Evolutionary conservation across 257 asterid species (phyloP).

Genomic region (Lithospermum erythrorhizon): DNA sequence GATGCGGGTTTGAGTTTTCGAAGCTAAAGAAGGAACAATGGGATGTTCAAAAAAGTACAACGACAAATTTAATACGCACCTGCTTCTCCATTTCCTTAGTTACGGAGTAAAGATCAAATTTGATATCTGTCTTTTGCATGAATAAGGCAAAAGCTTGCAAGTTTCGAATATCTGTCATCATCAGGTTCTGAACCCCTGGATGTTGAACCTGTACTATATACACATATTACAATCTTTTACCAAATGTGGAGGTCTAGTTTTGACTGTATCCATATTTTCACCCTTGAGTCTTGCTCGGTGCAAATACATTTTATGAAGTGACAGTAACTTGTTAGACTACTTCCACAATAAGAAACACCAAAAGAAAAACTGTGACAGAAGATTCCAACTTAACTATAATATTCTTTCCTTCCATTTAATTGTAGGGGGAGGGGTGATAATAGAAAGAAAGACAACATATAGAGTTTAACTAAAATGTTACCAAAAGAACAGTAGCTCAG

Average conservation of each 20-base stretch:
- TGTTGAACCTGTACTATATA: conserved; percentile 66
- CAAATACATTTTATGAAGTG: conserved; percentile 38
- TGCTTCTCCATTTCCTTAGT: conserved; percentile 99
- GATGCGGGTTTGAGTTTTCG: neutral
- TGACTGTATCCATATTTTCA: conserved; percentile 40
- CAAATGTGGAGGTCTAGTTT: conserved; percentile 6
- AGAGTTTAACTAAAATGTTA: too few species aligned
- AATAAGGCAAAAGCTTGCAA: conserved; percentile 91
- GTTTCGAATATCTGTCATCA: conserved; percentile 99
- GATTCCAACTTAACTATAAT: neutral
- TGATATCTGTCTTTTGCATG: conserved; percentile 94
- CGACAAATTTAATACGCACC: conserved; percentile 27
- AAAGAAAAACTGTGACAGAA: neutral
- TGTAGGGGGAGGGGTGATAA: neutral
- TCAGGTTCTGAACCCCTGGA: conserved; percentile 84
- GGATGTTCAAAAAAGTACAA: conserved; percentile 4
- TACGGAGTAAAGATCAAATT: conserved; percentile 87
- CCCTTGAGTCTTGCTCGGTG: conserved; percentile 85
- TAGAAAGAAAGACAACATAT: neutral
- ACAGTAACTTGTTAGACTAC: neutral
- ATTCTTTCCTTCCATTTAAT: neutral
- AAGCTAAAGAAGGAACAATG: neutral
- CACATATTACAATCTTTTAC: conserved; percentile 13
- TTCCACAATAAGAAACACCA: neutral
- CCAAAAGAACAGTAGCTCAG: too few species aligned